phyloP scores from a whole-genome alignment of 2,329 filamentous ascomycete genomes.

The Drechslera avenae region DNA sequence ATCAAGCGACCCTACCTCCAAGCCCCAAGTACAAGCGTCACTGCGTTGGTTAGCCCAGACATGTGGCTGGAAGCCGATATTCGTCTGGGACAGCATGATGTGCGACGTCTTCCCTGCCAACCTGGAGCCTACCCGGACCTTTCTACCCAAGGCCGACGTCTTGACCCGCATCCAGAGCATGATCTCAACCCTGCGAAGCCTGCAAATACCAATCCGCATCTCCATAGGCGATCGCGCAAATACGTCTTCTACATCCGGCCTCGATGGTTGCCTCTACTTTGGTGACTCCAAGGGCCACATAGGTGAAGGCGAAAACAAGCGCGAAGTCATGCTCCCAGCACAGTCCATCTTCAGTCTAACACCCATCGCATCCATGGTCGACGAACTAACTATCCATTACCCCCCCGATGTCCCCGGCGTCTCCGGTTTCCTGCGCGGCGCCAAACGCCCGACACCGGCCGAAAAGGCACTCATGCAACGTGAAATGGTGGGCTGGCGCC shows the following conservation, averaged over 20 bases:
- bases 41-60: slow-evolving; percentile 40
- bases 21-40: slow-evolving; percentile 39
- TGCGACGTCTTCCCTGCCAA: slow-evolving; percentile 47
- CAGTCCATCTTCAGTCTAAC: slow-evolving; percentile 43
- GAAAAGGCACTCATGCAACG: slow-evolving; percentile 38
- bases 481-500: slow-evolving; percentile 43
- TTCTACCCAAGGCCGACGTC: slow-evolving; percentile 41
- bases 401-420: slow-evolving; percentile 41
- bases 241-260: slow-evolving; percentile 30
- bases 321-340: slow-evolving; percentile 38
- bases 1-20: slow-evolving; percentile 34
- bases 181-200: slow-evolving; percentile 33
- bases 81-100: slow-evolving; percentile 46
- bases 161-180: slow-evolving; percentile 39
- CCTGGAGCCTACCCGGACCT: slow-evolving; percentile 33
- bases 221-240: slow-evolving; percentile 42
- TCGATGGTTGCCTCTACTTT: slow-evolving; percentile 44
- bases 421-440: slow-evolving; percentile 29
- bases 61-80: slow-evolving; percentile 42
- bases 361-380: slow-evolving; percentile 41
- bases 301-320: slow-evolving; percentile 30
- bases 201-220: slow-evolving; percentile 42
- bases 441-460: slow-evolving; percentile 28
- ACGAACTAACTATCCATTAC: slow-evolving; percentile 46
- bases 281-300: slow-evolving; percentile 43